Conservation (phyloP, 768 basidiomycete species). For the Naematelia aurantialba region DNA sequence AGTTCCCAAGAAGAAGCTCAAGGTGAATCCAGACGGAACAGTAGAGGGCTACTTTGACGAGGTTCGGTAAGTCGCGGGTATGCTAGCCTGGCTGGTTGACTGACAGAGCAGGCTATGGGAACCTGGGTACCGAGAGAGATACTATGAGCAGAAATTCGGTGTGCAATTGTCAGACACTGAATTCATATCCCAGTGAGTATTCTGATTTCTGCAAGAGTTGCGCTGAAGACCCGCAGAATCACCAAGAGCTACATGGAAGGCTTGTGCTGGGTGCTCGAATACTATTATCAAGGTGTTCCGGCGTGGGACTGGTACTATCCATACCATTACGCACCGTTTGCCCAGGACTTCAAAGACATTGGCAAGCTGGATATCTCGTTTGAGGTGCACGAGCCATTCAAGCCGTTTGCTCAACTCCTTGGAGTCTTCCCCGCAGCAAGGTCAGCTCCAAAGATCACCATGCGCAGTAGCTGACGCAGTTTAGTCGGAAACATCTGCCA, state of each 20-base stretch:
- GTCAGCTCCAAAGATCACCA: slow-evolving; percentile 52
- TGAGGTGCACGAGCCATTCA: slow-evolving; percentile 78
- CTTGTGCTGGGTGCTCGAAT: slow-evolving; percentile 88
- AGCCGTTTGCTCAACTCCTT: slow-evolving; percentile 96
- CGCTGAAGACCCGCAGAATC: slow-evolving; percentile 55
- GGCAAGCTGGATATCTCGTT: slow-evolving; percentile 75
- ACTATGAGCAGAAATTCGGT: slow-evolving; percentile 90
- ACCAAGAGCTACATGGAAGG: slow-evolving; percentile 87
- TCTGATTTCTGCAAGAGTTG: neutral
- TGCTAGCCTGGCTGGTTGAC: neutral
- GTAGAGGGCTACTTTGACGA: slow-evolving; percentile 84
- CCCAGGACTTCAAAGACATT: slow-evolving; percentile 82
- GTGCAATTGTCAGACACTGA: slow-evolving; percentile 65
- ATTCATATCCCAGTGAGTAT: slow-evolving; percentile 66
- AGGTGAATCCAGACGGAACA: slow-evolving; percentile 84
- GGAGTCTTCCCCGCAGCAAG: slow-evolving; percentile 88
- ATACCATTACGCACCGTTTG: slow-evolving; percentile 97
- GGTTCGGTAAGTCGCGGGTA: slow-evolving; percentile 64
- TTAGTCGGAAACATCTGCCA: slow-evolving; percentile 83
- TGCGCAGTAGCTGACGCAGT: neutral
- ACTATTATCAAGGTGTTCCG: slow-evolving; percentile 94
- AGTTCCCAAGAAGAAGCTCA: slow-evolving; percentile 58
- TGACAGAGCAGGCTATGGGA: slow-evolving; percentile 72
- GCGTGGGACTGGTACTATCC: slow-evolving; percentile 99
- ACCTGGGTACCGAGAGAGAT: slow-evolving; percentile 90